phyloP scores from a whole-genome alignment of 1,284 basidiomycete species.

The Leccinum proximum region DNA sequence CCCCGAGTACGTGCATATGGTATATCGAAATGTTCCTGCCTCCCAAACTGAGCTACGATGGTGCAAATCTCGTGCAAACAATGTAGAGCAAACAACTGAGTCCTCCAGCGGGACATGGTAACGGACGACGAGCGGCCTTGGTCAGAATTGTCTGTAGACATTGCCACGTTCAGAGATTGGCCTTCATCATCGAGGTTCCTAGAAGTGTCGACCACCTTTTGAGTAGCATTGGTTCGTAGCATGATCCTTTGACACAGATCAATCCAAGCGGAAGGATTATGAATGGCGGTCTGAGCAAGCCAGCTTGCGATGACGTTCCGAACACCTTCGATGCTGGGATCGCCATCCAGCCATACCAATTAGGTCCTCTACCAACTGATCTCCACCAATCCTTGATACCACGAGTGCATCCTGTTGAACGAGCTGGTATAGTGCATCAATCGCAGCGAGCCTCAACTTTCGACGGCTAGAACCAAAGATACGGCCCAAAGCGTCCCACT shows the following conservation, averaged over 20 bases:
- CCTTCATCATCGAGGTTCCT: constrained; percentile 89
- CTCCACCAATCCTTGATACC: constrained; percentile 94
- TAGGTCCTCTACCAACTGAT: constrained; percentile 90
- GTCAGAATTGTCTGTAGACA: constrained; percentile 24
- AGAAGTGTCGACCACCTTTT: constrained; percentile 65
- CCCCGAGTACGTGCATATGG: constrained; percentile 54
- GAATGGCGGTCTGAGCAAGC: constrained; percentile 92
- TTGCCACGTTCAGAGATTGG: constrained; percentile 75
- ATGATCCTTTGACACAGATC: constrained; percentile 97
- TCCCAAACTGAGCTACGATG: constrained; percentile 70
- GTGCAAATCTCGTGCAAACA: constrained; percentile 91
- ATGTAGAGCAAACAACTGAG: constrained; percentile 92
- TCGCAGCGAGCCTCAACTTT: constrained; percentile 90
- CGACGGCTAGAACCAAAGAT: constrained; percentile 77
- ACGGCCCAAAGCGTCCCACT: constrained; percentile 69
- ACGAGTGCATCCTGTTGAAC: constrained; percentile 93
- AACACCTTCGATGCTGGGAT: constrained; percentile 93
- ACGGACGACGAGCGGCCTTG: constrained; percentile 36
- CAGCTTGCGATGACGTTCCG: constrained; percentile 93
- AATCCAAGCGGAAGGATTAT: constrained; percentile 97
- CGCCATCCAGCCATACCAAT: constrained; percentile 93
- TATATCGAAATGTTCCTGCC: constrained; percentile 82
- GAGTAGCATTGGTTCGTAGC: constrained; percentile 81
- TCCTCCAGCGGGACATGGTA: constrained; percentile 88
- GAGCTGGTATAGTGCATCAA: constrained; percentile 95